Conservation (phyloP, 2,329 filamentous ascomycete species). For the Hypoxylon sp. region DNA sequence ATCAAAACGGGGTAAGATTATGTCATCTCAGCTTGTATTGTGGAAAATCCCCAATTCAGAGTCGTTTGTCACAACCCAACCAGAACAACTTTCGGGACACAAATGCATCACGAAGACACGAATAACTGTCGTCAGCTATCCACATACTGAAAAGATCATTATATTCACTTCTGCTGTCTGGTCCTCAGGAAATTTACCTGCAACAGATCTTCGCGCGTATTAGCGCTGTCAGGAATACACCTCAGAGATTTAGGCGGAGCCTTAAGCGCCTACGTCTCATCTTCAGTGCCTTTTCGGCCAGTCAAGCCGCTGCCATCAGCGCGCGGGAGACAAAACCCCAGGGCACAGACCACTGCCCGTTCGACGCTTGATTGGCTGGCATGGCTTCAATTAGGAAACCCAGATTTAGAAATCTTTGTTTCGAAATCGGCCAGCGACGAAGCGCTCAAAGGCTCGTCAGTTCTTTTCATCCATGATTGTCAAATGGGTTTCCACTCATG, state of each 20-base stretch:
- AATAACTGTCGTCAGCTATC: conserved; percentile 3
- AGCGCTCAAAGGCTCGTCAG: conserved; percentile 19
- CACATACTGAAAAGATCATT: conserved; percentile 9
- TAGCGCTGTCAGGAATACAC: conserved; percentile 19
- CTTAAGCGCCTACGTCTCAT: conserved; percentile 32
- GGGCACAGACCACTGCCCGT: conserved; percentile 22
- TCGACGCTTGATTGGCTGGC: conserved; percentile 24
- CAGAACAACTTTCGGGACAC: no score
- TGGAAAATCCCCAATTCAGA: no score
- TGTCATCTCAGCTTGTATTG: no score
- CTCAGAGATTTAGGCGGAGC: conserved; percentile 11
- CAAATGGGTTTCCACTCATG: conserved; percentile 11
- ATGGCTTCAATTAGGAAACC: conserved; percentile 30
- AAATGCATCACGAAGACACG: neutral
- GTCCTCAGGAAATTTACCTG: conserved; percentile 2
- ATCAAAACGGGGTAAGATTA: no score
- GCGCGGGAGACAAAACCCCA: conserved; percentile 11
- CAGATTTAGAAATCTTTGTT: conserved; percentile 35
- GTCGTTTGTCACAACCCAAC: no score
- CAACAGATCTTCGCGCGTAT: conserved; percentile 24
- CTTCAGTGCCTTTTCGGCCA: conserved; percentile 8
- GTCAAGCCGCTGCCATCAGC: conserved; percentile 16
- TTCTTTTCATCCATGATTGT: conserved; percentile 25
- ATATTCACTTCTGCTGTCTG: conserved; percentile 1
- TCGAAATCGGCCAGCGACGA: conserved; percentile 20